Evolutionary conservation across 257 asterid genomes (phyloP).

Genomic region (Gentiana straminea): DNA sequence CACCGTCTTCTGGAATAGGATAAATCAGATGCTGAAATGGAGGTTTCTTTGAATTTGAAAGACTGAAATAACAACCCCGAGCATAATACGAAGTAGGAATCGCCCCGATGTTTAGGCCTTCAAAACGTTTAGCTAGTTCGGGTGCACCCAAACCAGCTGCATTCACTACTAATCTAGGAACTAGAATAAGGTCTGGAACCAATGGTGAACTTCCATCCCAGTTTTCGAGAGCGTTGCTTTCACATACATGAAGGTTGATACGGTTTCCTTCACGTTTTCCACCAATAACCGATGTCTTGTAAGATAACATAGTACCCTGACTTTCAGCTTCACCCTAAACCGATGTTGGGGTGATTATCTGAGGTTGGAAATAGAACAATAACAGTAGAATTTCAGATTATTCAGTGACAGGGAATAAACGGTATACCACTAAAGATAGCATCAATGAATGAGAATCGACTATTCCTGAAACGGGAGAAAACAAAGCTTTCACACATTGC

Average conservation of each 20-base stretch:
- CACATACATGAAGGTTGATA: conserved; percentile 48
- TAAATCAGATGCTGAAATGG: conserved; percentile 71
- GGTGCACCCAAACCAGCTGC: conserved; percentile 72
- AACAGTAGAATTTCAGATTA: not conserved
- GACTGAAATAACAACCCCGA: conserved; percentile 80
- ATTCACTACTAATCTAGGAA: conserved; percentile 63
- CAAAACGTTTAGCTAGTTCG: conserved; percentile 39
- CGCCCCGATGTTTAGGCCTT: conserved; percentile 24
- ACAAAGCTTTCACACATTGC: conserved; percentile 57
- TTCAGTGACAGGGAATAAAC: not conserved
- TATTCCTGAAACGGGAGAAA: conserved; percentile 71
- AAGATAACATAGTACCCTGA: conserved; percentile 53
- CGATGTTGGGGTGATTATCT: conserved; percentile 32
- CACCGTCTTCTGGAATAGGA: conserved; percentile 93
- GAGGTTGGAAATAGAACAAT: conserved; percentile 11
- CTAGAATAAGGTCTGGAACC: conserved; percentile 53
- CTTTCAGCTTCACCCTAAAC: conserved; percentile 91
- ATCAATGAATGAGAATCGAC: conserved; percentile 62
- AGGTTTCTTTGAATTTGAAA: conserved; percentile 34
- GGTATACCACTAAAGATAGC: conserved; percentile 62
- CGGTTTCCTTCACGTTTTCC: conserved; percentile 36
- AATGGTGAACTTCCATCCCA: conserved; percentile 28
- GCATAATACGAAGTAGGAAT: conserved; percentile 56
- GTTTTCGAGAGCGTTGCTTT: conserved; percentile 33
- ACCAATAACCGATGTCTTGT: conserved; percentile 57